Evolutionary conservation across 2,329 filamentous ascomycete genomes (phyloP).

Genomic region (Colletotrichum truncatum): DNA sequence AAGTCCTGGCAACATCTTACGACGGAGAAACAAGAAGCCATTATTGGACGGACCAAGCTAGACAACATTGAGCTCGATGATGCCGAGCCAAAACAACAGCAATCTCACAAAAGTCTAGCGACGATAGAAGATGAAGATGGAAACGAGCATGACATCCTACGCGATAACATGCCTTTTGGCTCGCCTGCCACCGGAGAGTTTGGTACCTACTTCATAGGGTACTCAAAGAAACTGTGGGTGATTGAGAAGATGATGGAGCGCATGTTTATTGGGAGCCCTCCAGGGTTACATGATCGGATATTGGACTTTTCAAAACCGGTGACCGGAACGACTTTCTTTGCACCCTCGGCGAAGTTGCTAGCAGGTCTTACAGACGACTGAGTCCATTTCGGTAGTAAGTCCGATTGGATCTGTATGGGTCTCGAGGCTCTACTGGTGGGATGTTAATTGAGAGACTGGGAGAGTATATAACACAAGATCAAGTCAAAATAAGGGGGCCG

Average conservation of each 20-base stretch:
- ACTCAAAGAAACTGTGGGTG: constrained; percentile 62
- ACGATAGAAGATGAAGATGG: constrained; percentile 62
- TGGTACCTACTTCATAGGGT: constrained; percentile 68
- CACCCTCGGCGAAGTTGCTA: constrained; percentile 50
- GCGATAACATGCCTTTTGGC: constrained; percentile 71
- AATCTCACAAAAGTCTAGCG: constrained; percentile 63
- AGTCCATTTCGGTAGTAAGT: background rate
- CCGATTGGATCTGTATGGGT: no score
- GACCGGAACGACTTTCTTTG: constrained; percentile 64
- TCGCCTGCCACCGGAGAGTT: constrained; percentile 59
- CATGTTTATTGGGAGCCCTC: constrained; percentile 65
- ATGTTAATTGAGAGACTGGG: background rate
- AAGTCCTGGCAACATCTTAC: constrained; percentile 54
- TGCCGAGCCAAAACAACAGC: constrained; percentile 52
- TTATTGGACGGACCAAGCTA: constrained; percentile 66
- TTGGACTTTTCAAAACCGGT: constrained; percentile 62
- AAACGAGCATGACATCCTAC: constrained; percentile 60
- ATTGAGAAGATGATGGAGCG: constrained; percentile 66
- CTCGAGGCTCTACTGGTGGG: background rate
- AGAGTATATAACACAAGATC: background rate
- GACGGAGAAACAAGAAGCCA: constrained; percentile 61
- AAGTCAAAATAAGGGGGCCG: background rate
- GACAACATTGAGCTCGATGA: constrained; percentile 67
- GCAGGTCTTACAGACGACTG: constrained; percentile 28
- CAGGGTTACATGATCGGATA: constrained; percentile 63